phyloP scores from a whole-genome alignment of 164 flowering plant species.

The Euptelea pleiosperma region DNA sequence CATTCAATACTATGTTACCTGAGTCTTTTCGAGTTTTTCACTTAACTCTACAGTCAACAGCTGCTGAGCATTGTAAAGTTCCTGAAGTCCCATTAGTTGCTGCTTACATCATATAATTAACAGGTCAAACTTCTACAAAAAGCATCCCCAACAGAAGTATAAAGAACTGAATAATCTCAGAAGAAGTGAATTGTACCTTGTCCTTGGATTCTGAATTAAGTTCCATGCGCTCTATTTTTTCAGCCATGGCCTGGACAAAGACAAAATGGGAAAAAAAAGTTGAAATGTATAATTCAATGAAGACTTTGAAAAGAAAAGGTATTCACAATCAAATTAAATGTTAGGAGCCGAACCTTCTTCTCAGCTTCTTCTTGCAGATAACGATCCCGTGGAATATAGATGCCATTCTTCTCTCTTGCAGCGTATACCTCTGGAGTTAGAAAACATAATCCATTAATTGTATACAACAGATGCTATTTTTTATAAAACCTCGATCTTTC shows the following conservation, averaged over 20 bases:
- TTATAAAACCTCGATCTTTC: too few species aligned
- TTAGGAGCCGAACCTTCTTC: constrained; percentile 48
- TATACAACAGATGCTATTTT: background rate
- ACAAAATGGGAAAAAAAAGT: constrained; percentile 8
- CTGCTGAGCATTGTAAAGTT: constrained; percentile 69
- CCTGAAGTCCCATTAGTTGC: constrained; percentile 84
- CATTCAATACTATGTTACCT: constrained; percentile 31
- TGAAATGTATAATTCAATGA: background rate
- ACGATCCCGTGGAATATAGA: constrained; percentile 68
- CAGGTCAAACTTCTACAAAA: constrained; percentile 7
- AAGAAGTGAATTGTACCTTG: constrained; percentile 43
- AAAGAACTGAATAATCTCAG: constrained; percentile 1
- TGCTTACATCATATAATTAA: constrained; percentile 21
- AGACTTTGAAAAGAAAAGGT: background rate
- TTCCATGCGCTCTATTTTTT: constrained; percentile 76
- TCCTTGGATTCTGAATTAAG: constrained; percentile 70
- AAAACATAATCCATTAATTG: constrained; percentile 9
- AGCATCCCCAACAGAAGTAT: background rate
- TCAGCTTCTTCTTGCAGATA: constrained; percentile 69
- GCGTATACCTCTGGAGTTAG: constrained; percentile 56
- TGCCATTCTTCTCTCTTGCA: constrained; percentile 72
- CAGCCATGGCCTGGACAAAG: constrained; percentile 85
- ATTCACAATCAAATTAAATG: background rate
- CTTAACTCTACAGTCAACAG: constrained; percentile 65
- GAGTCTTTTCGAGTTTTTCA: constrained; percentile 67